Base-by-base conservation (phyloP, 768 basidiomycete genomes). In the Clitopilus hobsonii region DNA sequence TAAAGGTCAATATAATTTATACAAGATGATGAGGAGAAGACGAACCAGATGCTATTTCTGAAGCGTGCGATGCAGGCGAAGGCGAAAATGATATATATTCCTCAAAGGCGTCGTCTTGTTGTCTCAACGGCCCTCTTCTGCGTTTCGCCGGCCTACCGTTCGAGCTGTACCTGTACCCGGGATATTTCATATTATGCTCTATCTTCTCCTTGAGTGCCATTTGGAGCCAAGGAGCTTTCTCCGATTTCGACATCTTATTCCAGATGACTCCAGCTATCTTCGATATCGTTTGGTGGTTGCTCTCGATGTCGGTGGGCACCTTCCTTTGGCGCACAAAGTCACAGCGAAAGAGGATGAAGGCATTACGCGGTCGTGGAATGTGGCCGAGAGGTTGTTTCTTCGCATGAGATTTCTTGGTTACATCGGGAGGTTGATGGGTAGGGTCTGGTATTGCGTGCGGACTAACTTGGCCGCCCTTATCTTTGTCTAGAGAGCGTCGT, bases 321-420 rank as follows among this genome's bases (percentile, higher is more conserved):
- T 81, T 77, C 52, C 82, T 76, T 58, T 86, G 82, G 51, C 81
- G 77, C 14, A 87, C 83, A 52, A 88, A 83, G 64, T 89, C 82
- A 64, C 82, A 87, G 38, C 89, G 79, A 65, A 89, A 91, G 58
- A 91, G 78, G 59, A 91, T 89, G 69, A 91, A 91, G 0, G 88
- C 84, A 66, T 91, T 91, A 14, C 84, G 74, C 0, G 88, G 88
- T 24, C 89, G 82, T 16, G 85, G 84, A 32, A 89, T 79, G 63
- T 89, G 88, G 5, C 72, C 78, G 4, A 63, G 53, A 1, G 80
- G 75, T 52, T 75, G 78, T 38, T 77, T 78, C 38, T 74, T 70
- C 0, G 78, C 74, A 59, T 82, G 81, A 6, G 77, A 77, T 60
- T 80, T 81, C 60, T 75, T 70, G n/a, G 56, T 60, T 14, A 54